Base-by-base conservation (phyloP, 2,329 filamentous ascomycete genomes). In the Nemania sp. region DNA sequence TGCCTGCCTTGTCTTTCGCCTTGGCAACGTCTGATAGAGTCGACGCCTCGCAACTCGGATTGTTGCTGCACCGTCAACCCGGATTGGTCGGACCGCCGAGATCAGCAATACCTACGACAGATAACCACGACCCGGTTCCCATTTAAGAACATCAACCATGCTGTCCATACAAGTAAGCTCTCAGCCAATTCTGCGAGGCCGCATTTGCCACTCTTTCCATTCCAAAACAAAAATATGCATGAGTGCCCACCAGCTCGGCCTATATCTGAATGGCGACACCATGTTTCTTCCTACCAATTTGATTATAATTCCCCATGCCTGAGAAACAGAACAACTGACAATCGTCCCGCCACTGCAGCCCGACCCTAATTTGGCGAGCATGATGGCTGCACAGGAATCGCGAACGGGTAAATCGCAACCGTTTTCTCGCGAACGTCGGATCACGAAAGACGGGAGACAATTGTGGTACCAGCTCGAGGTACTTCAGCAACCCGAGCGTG, bases 401-500 rank as follows among this genome's bases (percentile, higher is more conserved):
- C 59, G 60, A 35, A 58, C 62, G 46, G 57, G 54, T n/a, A 50
- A 70, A 64, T n/a, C 61, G 46, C 54, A 68, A 60, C 59, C 63
- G 48, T 58, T 65, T 56, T 59, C 60, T 37, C 66, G 66, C 37
- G 67, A 71, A 56, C 64, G 63, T 62, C 82, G 89, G 52, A 80
- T 84, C 54, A 96, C 91, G 43, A 87, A 87, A 69, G 88, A 90
- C 69, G 91, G 91, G 64, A 87, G 90, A 68, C 87, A 82, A 65
- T 84, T 97, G 67, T 91, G 87, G 72, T 98, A 98, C 76, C 82
- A 85, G 66, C 81, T 98, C 75, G 87, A 86, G 61, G 92, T 98
- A 57, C 88, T 97, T 69, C 95, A 99, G 78, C 92, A 98, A 75
- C 95, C 95, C 18, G 90, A 96, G 78, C 90, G 93, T 71, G 94